These are phyloP conservation scores for Kalaharituber pfeilii DNA, from an alignment of 2,329 filamentous ascomycete genomes.

Conservation along the genomic window DNA sequence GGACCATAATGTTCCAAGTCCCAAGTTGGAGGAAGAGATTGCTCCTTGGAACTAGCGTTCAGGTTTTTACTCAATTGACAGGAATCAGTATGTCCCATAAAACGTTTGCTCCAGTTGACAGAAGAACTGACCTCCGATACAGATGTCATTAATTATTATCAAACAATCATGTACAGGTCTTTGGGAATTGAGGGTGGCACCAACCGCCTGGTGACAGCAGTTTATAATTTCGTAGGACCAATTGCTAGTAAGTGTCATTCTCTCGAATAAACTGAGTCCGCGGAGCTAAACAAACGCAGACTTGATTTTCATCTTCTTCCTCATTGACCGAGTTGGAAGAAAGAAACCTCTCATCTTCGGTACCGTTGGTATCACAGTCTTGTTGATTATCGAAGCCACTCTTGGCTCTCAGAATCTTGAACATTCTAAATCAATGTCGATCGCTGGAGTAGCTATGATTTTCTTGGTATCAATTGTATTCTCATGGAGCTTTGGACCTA, in stretches of 20 bases:
- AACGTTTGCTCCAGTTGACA: too few relatives aligned
- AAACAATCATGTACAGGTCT: too few relatives aligned
- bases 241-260: slow-evolving; percentile 29
- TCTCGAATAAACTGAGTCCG: slow-evolving; percentile 1
- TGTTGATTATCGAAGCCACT: slow-evolving; percentile 41
- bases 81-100: too few relatives aligned
- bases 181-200: too few relatives aligned
- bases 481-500: too few relatives aligned
- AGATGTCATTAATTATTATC: too few relatives aligned
- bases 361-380: slow-evolving; percentile 37
- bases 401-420: slow-evolving; percentile 37
- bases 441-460: slow-evolving; percentile 39
- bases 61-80: too few relatives aligned
- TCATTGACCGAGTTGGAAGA: slow-evolving; percentile 38
- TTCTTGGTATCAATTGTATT: too few relatives aligned
- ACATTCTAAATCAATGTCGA: slow-evolving; percentile 33
- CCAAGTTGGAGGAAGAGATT: slow-evolving; percentile 43
- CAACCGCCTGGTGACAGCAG: too few relatives aligned
- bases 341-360: slow-evolving; percentile 38
- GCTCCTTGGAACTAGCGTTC: too few relatives aligned
- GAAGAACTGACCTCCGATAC: too few relatives aligned
- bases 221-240: too few relatives aligned
- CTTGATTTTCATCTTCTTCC: slow-evolving; percentile 41
- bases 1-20: slow-evolving; percentile 40
- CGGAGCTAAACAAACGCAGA: slow-evolving; percentile 27